A percentile compares a stretch with the other conserved stretches of the same genome.
Evolutionary conservation across 2,329 filamentous ascomycete genomes (phyloP).

Genomic region (Neofusicoccum laricinum): DNA sequence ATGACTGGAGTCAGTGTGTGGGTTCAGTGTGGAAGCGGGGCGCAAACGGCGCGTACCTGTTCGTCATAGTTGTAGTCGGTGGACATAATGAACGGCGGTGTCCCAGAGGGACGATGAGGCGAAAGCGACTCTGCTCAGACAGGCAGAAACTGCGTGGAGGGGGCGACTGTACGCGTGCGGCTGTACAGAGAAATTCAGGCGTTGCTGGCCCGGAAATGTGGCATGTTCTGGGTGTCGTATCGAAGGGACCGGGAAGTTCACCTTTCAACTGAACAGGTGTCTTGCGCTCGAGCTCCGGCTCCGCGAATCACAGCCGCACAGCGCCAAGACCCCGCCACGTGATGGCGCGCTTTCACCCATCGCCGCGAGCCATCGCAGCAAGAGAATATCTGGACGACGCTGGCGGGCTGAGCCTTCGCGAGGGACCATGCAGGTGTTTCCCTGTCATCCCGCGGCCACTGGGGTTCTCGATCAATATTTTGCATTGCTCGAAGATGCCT

Average conservation of each 20-base stretch:
- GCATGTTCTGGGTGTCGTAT: constrained; percentile 4
- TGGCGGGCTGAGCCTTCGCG: no score
- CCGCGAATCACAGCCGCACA: neutral
- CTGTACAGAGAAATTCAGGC: neutral
- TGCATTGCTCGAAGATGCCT: no score
- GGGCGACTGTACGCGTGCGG: neutral
- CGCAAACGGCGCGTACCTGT: constrained; percentile 58
- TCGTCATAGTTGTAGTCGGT: constrained; percentile 99
- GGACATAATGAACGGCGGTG: constrained; percentile 61
- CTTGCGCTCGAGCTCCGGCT: constrained; percentile 13
- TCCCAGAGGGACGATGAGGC: constrained; percentile 14
- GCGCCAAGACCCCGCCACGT: constrained; percentile 5
- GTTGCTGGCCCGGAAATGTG: neutral
- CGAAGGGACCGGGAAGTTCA: neutral
- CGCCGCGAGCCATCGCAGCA: neutral
- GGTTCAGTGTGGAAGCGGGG: neutral
- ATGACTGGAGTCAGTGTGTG: constrained; percentile 19
- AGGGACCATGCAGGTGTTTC: no score
- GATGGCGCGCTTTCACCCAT: neutral
- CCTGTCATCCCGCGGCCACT: no score
- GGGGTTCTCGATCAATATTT: no score
- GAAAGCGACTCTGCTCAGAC: constrained; percentile 4
- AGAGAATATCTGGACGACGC: neutral
- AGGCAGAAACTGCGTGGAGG: neutral
- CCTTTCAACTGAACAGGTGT: constrained; percentile 17